Base-by-base conservation (phyloP, 2,329 filamentous ascomycete genomes). In the Diplodia seriata region DNA sequence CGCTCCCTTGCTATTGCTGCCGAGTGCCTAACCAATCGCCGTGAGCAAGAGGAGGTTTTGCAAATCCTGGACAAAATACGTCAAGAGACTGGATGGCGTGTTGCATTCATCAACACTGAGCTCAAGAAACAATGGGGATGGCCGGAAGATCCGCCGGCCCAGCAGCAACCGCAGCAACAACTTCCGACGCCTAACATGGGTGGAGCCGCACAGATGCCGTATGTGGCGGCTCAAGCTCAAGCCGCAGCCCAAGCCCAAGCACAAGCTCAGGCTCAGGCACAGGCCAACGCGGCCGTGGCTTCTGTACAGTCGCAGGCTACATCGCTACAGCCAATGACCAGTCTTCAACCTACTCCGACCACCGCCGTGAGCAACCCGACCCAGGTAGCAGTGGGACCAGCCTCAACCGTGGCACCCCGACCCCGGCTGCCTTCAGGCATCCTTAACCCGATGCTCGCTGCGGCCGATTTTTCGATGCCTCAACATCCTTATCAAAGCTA, bases 401-500 rank as follows among this genome's bases (percentile, higher is more conserved):
- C 40, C 40, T 2, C 40, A 9, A 69, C 74, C 72, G 63, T 47
- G 3, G 31, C 71, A 74, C 56, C 62, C 65, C 68, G 63, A 66
- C 73, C 73, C 55, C 73, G 76, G 54, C 78, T 81, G 20, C 82
- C 82, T 14, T 77, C 77, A 2, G 86, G 85, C 7, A 86, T 88
- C 50, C 80, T 90, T 6, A 94, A 94, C 73, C 92, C 92, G 1
- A 79, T 94, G 49, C 85, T 90, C 71, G 87, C 86, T 29, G 84
- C 84, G 29, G 91, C 91, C 1, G 91, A 95, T 75, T 95, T 95
- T 76, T 90, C 85, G 29, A 83, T 90, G 72, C 90, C 91, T 4
- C 89, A 92, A 71, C 91, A 94, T 78, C 92, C 93, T 1, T 96
- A 95, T 74, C 90, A 92, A 75, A 88, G 89, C 62, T 90, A 90